phyloP scores from a whole-genome alignment of 2,329 filamentous ascomycete genomes.

The Penicillium sp. region DNA sequence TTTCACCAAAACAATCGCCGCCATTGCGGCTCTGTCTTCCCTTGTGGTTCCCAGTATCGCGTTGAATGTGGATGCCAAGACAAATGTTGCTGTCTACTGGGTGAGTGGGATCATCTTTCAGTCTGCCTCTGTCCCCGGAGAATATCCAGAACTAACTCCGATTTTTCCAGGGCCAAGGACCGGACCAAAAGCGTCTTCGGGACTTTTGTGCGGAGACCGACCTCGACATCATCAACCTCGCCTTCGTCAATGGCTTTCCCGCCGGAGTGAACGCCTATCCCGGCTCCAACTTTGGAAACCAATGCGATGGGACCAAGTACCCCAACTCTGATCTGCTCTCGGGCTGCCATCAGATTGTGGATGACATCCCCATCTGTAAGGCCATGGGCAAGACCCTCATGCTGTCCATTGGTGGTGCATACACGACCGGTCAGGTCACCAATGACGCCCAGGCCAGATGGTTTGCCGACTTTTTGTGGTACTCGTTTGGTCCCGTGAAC shows the following conservation, averaged over 20 bases:
- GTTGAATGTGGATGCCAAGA: constrained; percentile 38
- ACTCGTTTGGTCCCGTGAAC: constrained; percentile 43
- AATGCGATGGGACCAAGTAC: constrained; percentile 43
- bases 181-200: constrained; percentile 43
- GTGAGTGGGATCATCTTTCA: constrained; percentile 23
- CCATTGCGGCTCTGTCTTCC: constrained; percentile 31
- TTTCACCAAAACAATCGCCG: constrained; percentile 28
- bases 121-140: background rate
- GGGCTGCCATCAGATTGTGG: constrained; percentile 40
- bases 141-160: constrained; percentile 4
- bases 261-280: constrained; percentile 43
- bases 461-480: constrained; percentile 48
- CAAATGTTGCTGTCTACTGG: constrained; percentile 51
- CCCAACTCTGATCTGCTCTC: constrained; percentile 38
- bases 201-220: constrained; percentile 48
- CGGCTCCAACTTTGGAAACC: constrained; percentile 52
- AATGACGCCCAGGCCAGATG: constrained; percentile 35
- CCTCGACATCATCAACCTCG: constrained; percentile 52
- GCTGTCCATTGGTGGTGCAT: constrained; percentile 45
- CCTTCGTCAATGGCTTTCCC: constrained; percentile 52
- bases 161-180: constrained; percentile 46
- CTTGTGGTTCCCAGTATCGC: constrained; percentile 32
- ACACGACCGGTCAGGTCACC: constrained; percentile 40
- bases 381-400: constrained; percentile 39
- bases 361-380: constrained; percentile 40